These are phyloP conservation scores for Neurospora sp. DNA, from an alignment of 495 filamentous ascomycete genomes.

Conservation along the genomic window DNA sequence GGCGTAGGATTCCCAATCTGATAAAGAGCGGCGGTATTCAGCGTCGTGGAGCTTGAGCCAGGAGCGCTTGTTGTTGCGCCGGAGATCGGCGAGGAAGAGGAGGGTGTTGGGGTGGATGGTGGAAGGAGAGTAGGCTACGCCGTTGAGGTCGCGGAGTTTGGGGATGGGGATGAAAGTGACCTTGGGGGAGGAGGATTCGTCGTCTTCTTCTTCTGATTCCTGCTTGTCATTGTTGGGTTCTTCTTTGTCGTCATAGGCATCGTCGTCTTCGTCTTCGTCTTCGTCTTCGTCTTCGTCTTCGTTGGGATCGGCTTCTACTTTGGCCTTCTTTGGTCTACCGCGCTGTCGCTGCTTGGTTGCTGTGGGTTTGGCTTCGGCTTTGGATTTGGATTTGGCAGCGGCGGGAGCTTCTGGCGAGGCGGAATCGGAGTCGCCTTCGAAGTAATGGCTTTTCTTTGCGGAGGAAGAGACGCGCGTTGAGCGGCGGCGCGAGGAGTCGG, in stretches of 20 bases:
- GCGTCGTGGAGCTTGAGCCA: slow-evolving; percentile 78
- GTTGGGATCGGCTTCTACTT: background rate
- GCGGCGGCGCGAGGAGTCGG: background rate
- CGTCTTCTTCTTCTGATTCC: slow-evolving; percentile 21
- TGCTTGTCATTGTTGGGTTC: slow-evolving; percentile 8
- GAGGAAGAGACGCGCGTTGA: background rate
- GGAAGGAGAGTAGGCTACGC: slow-evolving; percentile 55
- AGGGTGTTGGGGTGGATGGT: slow-evolving; percentile 74
- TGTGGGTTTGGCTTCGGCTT: slow-evolving; percentile 1
- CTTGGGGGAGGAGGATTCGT: slow-evolving; percentile 21
- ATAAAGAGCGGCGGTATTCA: slow-evolving; percentile 64
- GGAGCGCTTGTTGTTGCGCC: slow-evolving; percentile 64
- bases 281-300: slow-evolving; percentile 2
- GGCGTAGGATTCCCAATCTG: slow-evolving; percentile 70
- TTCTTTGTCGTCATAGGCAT: slow-evolving; percentile 10
- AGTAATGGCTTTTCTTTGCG: background rate
- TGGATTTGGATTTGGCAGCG: slow-evolving; percentile 7
- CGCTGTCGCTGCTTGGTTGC: background rate
- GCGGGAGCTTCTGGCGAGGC: background rate
- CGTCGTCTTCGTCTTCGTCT: slow-evolving; percentile 11
- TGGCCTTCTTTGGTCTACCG: background rate
- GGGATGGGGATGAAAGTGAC: slow-evolving; percentile 55
- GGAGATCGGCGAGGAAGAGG: slow-evolving; percentile 62
- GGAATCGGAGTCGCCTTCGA: background rate
- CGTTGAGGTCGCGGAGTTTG: slow-evolving; percentile 55